phyloP scores from a whole-genome alignment of 768 basidiomycete species.

The Rubroboletus pulcherrimus region DNA sequence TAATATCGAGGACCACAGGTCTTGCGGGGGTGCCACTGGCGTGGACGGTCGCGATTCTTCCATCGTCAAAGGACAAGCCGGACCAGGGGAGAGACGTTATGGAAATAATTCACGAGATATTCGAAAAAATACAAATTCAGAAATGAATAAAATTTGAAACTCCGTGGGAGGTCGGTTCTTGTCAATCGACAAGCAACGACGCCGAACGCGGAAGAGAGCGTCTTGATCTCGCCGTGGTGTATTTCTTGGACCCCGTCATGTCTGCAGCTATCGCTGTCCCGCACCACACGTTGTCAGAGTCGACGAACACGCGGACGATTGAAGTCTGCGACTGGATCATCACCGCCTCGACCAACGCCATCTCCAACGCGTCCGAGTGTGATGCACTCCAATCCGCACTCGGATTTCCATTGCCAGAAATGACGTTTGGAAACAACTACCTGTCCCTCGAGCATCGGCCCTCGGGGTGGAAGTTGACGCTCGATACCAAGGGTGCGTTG shows the following conservation, averaged over 20 bases:
- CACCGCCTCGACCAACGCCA: conserved; percentile 68
- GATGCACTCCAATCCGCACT: conserved; percentile 63
- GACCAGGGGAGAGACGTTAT: neutral
- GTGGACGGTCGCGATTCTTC: conserved; percentile 56
- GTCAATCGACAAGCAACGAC: conserved; percentile 7
- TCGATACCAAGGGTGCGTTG: conserved; percentile 68
- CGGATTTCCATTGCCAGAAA: conserved; percentile 87
- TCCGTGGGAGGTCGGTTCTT: conserved; percentile 15
- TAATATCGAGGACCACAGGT: conserved; percentile 92
- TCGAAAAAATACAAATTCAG: neutral
- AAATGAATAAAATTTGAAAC: conserved; percentile 18
- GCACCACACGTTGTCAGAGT: conserved; percentile 62
- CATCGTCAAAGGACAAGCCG: conserved; percentile 24
- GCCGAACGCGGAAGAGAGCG: neutral
- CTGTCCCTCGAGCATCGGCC: conserved; percentile 64
- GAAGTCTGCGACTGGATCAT: conserved; percentile 66
- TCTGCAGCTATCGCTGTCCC: conserved; percentile 49
- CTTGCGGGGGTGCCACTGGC: conserved; percentile 70
- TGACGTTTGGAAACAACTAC: conserved; percentile 89
- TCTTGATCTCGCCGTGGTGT: neutral
- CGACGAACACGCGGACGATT: conserved; percentile 66
- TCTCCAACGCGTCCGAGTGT: conserved; percentile 73
- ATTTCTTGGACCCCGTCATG: conserved; percentile 30
- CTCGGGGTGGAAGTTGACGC: conserved; percentile 61
- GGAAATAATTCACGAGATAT: neutral